Evolutionary conservation across 2,329 filamentous ascomycete genomes (phyloP), one percentile per base, ranked within the genome.

Genomic region (Rutstroemia sp.): DNA sequence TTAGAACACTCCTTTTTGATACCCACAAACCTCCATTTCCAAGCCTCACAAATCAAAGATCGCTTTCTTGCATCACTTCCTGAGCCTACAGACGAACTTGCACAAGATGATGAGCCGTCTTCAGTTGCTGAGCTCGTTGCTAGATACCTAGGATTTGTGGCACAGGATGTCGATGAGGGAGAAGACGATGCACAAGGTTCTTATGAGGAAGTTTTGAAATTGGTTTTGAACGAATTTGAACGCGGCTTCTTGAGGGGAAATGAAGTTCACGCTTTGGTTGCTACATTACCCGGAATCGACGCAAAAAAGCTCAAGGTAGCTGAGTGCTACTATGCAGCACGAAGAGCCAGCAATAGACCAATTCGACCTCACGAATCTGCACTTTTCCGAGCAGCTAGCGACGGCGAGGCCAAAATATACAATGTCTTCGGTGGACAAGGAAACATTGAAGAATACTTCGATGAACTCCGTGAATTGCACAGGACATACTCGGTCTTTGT

Each of bases 371-470:
- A 99, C 71, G 89, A 96, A 70, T 97, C 95, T 42, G 95, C 94
- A 38, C 81, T 99, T 48, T 83, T 96, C 69, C 83, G 94, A 64
- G 92, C 94, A 51, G 90, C 90, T 9, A 85, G 88, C 48, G 92
- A 96, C 61, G 86, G 83, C 60, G 84, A 86, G 56, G 92, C 92
- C 54, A 86, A 83, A 65, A 82, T 99, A 58, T 99, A 96, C 76
- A 92, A 86, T 63, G 91, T 99, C 60, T 96, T 97, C 64, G 94
- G 94, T 58, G 94, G 94, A 6, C 94, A 99, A 72, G 94, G 94
- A 66, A 99, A 99, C 73, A 97, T 99, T 62, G 92, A 99, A 74
- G 95, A 99, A 75, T 99, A 99, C 75, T 99, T 99, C 68, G 92
- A 99, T 65, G 94, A 99, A 76, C 82, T 99, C 60, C 86, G 94